Evolutionary conservation across 495 filamentous ascomycete species (phyloP), one percentile per base, ranked within the genome.

Genomic region (Tuber aestivum): DNA sequence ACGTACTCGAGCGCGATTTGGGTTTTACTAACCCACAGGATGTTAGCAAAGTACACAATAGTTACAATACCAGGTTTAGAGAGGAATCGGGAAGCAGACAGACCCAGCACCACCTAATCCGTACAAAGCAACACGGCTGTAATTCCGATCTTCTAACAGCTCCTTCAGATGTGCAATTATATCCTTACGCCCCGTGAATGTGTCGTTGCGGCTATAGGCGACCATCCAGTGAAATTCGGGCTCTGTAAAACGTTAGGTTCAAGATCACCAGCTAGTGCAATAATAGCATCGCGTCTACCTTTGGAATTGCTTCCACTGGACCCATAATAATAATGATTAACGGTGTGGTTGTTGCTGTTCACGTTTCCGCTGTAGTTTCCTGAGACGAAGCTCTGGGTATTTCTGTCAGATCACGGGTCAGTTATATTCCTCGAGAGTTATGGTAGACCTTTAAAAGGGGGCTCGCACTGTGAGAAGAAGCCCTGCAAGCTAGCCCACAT

Each of bases 81-180:
- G 38, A 6, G 23, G 69, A 73, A 41, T 71, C 35, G 44, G 65
- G 38, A 32, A 56, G 50, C 50, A 56, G 10, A 70, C 85, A 77
- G 84, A 87, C 86, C 86, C 86, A 32, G 86, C 83, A 32, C 86
- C 86, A 41, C 87, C 87, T 40, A 87, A 78, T 0, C 85, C 86
- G 70, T 81, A 81, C 69, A 86, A 72, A 10, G 85, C 86, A 23
- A 82, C 82, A 14, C 82, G 45, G 21, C 70, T 76, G n/a, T 72
- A 70, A 32, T 70, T 74, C 40, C 76, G 72, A 32, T 72, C 74
- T 41, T 69, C 41, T 78, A 83, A 69, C 75, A 71, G 82, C 12
- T 73, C 48, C 69, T 82, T 74, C 50, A 88, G 83, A 21, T 80
- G 78, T n/a, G 45, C 50, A 71, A 86, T 82, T n/a, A 84, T 83